Evolutionary conservation across 2,329 filamentous ascomycete species (phyloP).

Genomic region (Botrytis aclada): DNA sequence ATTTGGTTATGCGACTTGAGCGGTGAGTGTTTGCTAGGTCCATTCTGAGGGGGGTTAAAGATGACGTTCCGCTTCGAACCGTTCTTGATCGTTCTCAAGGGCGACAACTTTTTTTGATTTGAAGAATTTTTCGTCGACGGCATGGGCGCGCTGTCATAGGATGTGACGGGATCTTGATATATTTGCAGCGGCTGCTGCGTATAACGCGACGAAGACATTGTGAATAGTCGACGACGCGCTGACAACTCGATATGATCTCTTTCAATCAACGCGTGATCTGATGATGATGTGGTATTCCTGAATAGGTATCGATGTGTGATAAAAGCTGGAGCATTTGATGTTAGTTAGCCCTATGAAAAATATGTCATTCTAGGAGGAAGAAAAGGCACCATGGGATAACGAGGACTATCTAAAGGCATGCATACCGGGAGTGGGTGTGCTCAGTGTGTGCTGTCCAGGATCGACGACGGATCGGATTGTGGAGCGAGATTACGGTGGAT

Average conservation of each 20-base stretch:
- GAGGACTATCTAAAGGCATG: slow-evolving; percentile 30
- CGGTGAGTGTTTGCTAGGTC: slow-evolving; percentile 60
- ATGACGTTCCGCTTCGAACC: slow-evolving; percentile 58
- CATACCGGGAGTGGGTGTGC: slow-evolving; percentile 31
- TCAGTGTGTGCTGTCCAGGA: slow-evolving; percentile 33
- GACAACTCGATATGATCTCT: slow-evolving; percentile 10
- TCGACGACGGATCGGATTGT: slow-evolving; percentile 34
- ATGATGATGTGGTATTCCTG: slow-evolving; percentile 54
- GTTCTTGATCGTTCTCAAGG: slow-evolving; percentile 43
- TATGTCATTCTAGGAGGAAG: slow-evolving; percentile 17
- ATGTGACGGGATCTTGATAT: slow-evolving; percentile 53
- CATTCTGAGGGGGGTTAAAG: slow-evolving; percentile 58
- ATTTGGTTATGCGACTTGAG: slow-evolving; percentile 58
- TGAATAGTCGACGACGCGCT: slow-evolving; percentile 31
- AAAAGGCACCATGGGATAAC: slow-evolving; percentile 22
- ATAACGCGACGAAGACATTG: slow-evolving; percentile 54
- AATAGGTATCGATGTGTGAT: slow-evolving; percentile 3
- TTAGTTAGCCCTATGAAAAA: slow-evolving; percentile 30
- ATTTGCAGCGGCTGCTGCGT: slow-evolving; percentile 53
- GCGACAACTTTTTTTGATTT: slow-evolving; percentile 35
- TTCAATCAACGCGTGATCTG: slow-evolving; percentile 40
- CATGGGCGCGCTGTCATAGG: slow-evolving; percentile 40
- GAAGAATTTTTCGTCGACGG: slow-evolving; percentile 30
- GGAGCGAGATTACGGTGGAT: slow-evolving; percentile 38
- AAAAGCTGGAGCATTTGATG: slow-evolving; percentile 26